These are phyloP conservation scores for Sporodiniella umbellata DNA, from an alignment of 371 early-diverging fungal genomes.

Conservation along the genomic window DNA sequence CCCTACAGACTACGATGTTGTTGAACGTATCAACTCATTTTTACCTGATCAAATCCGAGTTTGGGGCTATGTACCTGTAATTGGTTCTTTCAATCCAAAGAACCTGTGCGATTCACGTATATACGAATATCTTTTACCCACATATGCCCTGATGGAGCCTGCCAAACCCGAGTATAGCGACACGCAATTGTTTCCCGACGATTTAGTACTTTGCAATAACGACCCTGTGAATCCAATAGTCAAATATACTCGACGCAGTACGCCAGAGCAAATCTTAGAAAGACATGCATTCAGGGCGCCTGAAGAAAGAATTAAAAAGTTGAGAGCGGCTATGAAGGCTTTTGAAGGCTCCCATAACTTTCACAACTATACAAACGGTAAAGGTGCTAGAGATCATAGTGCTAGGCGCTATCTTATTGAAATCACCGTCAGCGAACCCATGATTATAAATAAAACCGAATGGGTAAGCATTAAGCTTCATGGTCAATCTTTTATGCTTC, in stretches of 20 bases:
- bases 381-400: conserved; percentile 71
- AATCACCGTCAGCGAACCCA: conserved; percentile 76
- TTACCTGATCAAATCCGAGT: conserved; percentile 83
- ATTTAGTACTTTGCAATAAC: conserved; percentile 14
- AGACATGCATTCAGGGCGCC: conserved; percentile 64
- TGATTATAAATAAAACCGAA: conserved; percentile 74
- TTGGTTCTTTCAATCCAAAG: conserved; percentile 90
- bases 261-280: conserved; percentile 48
- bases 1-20: conserved; percentile 54
- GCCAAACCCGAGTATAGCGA: conserved; percentile 14
- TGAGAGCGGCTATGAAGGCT: conserved; percentile 63
- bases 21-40: conserved; percentile 69
- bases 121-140: conserved; percentile 98
- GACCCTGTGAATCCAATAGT: conserved; percentile 12
- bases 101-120: conserved; percentile 88
- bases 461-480: conserved; percentile 93
- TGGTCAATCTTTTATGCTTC: conserved; percentile 99
- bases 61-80: conserved; percentile 78
- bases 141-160: conserved; percentile 74
- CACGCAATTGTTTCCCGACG: conserved; percentile 17
- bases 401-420: conserved; percentile 79
- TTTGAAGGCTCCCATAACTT: conserved; percentile 95
- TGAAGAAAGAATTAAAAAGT: conserved; percentile 53
- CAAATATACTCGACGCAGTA: conserved; percentile 25
- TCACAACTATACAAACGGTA: conserved; percentile 95